phyloP scores from a whole-genome alignment of 2,329 filamentous ascomycete species.

The Pyrenochaeta sp. region DNA sequence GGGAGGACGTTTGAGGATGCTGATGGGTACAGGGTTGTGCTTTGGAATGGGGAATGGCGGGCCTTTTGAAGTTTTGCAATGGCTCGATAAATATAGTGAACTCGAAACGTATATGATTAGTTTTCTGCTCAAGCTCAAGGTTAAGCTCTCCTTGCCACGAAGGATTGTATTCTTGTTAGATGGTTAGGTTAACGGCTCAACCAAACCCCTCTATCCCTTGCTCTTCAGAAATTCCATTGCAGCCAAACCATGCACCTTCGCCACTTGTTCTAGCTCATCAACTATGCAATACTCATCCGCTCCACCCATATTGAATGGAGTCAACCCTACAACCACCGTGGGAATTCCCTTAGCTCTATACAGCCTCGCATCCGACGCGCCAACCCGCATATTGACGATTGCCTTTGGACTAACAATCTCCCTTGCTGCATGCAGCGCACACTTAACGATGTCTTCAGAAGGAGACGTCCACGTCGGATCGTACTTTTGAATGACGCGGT shows the following conservation, averaged over 20 bases:
- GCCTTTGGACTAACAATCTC: neutral
- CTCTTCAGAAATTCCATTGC: neutral
- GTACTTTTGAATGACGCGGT: neutral
- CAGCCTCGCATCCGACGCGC: neutral
- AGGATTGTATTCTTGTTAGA: no score
- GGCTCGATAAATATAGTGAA: no score
- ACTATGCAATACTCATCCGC: neutral
- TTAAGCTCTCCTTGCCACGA: no score
- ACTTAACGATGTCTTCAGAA: neutral
- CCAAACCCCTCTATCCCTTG: neutral
- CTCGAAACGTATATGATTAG: no score
- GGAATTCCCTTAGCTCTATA: neutral
- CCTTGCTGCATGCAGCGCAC: neutral
- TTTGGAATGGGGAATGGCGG: slow-evolving; percentile 43
- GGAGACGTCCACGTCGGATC: neutral
- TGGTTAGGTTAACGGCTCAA: no score
- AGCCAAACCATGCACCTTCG: neutral
- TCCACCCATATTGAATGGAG: slow-evolving; percentile 1
- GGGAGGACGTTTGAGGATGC: slow-evolving; percentile 58
- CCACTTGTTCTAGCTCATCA: neutral
- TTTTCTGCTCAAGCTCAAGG: no score
- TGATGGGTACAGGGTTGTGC: slow-evolving; percentile 57
- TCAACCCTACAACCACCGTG: slow-evolving; percentile 1
- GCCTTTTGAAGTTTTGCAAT: neutral
- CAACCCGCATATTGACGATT: neutral